phyloP scores from a whole-genome alignment of 331 rosid species.

The Quercus tomentella region DNA sequence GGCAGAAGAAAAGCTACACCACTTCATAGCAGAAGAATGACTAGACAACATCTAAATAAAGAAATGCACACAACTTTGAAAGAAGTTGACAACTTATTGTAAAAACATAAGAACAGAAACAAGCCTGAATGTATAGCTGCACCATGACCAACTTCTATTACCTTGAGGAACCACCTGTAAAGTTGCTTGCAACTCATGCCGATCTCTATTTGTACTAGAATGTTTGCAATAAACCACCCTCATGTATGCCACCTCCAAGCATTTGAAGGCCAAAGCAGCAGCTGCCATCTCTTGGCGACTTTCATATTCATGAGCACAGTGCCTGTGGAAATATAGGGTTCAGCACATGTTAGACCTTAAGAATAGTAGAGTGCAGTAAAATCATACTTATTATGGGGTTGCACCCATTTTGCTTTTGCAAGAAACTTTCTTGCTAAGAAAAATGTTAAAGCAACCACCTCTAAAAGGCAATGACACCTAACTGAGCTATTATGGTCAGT shows the following conservation, averaged over 20 bases:
- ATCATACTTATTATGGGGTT: neutral
- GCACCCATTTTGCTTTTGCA: neutral
- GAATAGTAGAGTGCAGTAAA: neutral
- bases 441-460: neutral
- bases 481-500: slow-evolving; percentile 4
- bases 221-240: slow-evolving; percentile 58
- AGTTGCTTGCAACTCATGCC: slow-evolving; percentile 52
- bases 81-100: slow-evolving; percentile 12
- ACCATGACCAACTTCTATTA: slow-evolving; percentile 28
- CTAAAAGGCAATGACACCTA: slow-evolving; percentile 6
- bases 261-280: slow-evolving; percentile 86
- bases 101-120: slow-evolving; percentile 2
- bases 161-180: slow-evolving; percentile 70
- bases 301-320: slow-evolving; percentile 71
- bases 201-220: slow-evolving; percentile 47
- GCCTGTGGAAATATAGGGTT: slow-evolving; percentile 37
- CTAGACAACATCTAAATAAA: neutral
- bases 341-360: slow-evolving; percentile 20
- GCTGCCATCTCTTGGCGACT: slow-evolving; percentile 58
- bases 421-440: neutral
- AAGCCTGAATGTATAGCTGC: slow-evolving; percentile 1
- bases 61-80: slow-evolving; percentile 7
- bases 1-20: neutral
- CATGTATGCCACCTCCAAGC: slow-evolving; percentile 85
- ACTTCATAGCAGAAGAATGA: slow-evolving; percentile 8